Base-by-base conservation (phyloP, 805 yeast genomes). In the Zygotorulaspora chibaensis region DNA sequence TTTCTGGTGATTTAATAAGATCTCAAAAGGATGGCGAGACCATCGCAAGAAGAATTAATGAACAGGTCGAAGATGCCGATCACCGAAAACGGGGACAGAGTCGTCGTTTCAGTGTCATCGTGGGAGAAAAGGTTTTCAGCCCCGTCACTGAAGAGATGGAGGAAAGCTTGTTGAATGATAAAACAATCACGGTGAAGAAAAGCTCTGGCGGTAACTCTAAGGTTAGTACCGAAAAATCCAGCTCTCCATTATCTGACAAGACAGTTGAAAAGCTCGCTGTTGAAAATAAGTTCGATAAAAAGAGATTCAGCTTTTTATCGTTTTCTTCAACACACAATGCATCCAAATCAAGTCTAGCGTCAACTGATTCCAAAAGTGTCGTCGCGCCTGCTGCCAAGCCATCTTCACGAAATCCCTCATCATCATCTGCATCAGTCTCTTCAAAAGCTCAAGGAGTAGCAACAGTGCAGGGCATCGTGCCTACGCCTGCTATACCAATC, bases 221-320 rank as follows among this genome's bases (percentile, higher is more conserved):
- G 25, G 25, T 7, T 20, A 20, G 25, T 20, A 33, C 36, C 3
- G 20, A 33, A 33, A n/a, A 13, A 16, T 10, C 36, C 4, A 13
- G 8, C n/a, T 12, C 15, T 5, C 12, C 36, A 8, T 13, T 17
- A n/a, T n/a, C 16, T 33, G 36, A 13, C 20, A 45, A 33, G 26
- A 33, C 18, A 10, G 8, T 13, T 2, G 42, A 38, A n/a, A 13
- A 38, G 10, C 23, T 28, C 4, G 37, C 18, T 2, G 27, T 31
- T 38, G 35, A 35, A 8, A 35, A 43, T 26, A 45, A 46, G 23
- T 41, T 36, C 2, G 51, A 43, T 29, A 48, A 53, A 35, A 72
- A 71, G 51, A 60, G 77, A 50, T 72, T 71, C 51, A 71, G 75
- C 52, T 60, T 72, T 40, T 51, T 71, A 27, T 69, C 75, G 2